Percentiles rank a stretch among this genome's conserved stretches.
Conservation (phyloP, 2,329 filamentous ascomycete genomes). For the Aspergillus sp. region DNA sequence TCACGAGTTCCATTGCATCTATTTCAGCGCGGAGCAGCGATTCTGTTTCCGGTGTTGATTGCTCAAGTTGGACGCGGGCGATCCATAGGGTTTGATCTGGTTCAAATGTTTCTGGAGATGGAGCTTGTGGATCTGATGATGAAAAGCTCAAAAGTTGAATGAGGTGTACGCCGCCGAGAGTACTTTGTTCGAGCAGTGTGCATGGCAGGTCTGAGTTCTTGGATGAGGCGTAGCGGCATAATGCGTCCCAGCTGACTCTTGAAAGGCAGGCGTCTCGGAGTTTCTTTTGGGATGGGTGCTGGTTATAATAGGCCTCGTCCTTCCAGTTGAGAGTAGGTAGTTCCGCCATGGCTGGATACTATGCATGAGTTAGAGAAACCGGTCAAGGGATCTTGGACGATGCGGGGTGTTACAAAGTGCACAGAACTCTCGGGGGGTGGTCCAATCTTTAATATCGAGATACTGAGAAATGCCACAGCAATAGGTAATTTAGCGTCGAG, state of each 20-base stretch:
- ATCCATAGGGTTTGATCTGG: conserved; percentile 1
- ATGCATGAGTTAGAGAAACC: too few relatives aligned
- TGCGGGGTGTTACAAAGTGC: too few relatives aligned
- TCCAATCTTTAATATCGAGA: too few relatives aligned
- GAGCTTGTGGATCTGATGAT: too few relatives aligned
- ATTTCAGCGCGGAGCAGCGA: conserved; percentile 1
- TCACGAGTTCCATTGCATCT: not conserved
- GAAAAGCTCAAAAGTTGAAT: conserved; percentile 1
- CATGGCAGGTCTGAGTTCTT: not conserved
- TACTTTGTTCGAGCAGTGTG: not conserved
- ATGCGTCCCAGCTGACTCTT: conserved; percentile 5
- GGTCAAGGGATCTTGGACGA: too few relatives aligned
- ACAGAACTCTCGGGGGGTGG: too few relatives aligned
- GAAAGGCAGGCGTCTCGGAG: not conserved
- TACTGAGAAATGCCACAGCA: too few relatives aligned
- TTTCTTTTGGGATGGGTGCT: not conserved
- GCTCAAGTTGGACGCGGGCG: conserved; percentile 2
- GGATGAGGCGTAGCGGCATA: conserved; percentile 6
- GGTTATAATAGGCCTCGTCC: too few relatives aligned
- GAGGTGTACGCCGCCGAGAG: conserved; percentile 4
- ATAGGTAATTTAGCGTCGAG: too few relatives aligned
- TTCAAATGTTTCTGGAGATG: too few relatives aligned
- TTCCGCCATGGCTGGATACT: too few relatives aligned
- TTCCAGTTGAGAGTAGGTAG: not conserved
- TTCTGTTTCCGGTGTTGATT: conserved; percentile 1